These are phyloP conservation scores for Nicotiana attenuata DNA, from an alignment of 257 asterid species.

Conservation along the genomic window DNA sequence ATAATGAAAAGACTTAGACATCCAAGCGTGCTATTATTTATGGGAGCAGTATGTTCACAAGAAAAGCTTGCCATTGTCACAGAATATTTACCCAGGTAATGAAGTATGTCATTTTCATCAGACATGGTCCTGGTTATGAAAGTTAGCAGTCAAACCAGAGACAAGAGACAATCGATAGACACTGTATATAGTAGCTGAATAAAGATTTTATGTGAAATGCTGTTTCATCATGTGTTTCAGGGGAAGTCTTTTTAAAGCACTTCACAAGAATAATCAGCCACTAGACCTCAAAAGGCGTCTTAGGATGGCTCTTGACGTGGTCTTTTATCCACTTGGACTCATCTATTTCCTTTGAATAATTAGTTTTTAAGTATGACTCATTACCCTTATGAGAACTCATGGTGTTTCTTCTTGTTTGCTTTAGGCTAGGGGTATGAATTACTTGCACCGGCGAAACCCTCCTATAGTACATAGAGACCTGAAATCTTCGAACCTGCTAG, in stretches of 20 bases:
- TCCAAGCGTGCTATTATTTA: slow-evolving; percentile 70
- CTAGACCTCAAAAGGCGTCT: slow-evolving; percentile 59
- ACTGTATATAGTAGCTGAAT: not conserved
- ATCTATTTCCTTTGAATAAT: not conserved
- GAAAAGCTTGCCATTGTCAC: slow-evolving; percentile 72
- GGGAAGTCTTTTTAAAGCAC: slow-evolving; percentile 68
- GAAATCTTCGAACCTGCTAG: slow-evolving; percentile 78
- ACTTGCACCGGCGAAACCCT: slow-evolving; percentile 72
- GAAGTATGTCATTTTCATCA: not conserved
- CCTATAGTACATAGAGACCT: slow-evolving; percentile 78
- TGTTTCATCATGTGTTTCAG: slow-evolving; percentile 26
- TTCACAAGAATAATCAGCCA: slow-evolving; percentile 52
- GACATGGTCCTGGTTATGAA: not conserved
- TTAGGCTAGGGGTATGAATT: slow-evolving; percentile 81
- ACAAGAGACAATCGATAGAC: not conserved
- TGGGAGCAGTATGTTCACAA: slow-evolving; percentile 63
- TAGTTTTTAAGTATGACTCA: not conserved
- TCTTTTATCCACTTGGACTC: slow-evolving; percentile 20
- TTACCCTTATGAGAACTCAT: not conserved
- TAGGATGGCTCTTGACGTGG: slow-evolving; percentile 77
- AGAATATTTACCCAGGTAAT: slow-evolving; percentile 57
- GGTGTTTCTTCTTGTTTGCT: slow-evolving; percentile 1
- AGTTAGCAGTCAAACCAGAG: not conserved
- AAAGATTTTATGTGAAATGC: not conserved
- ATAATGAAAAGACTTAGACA: slow-evolving; percentile 72